Base-by-base conservation (phyloP, 208 protist genomes). In the Lotmaria passim region DNA sequence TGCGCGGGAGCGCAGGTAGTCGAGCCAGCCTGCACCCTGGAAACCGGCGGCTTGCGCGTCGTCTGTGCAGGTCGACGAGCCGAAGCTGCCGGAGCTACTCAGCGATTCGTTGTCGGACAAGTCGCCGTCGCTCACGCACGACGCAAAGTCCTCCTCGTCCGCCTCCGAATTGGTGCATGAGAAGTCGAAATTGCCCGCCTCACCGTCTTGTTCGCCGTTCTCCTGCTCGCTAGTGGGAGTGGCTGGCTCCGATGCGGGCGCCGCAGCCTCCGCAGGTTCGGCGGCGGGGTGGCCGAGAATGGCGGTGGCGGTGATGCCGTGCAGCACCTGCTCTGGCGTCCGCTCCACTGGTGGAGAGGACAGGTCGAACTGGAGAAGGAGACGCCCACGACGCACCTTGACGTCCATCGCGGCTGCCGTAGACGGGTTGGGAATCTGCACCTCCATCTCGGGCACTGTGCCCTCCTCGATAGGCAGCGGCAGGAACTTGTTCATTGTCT, bases 341-440 rank as follows among this genome's bases (percentile, higher is more conserved):
- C 85, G 75, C n/a, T 82, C 83, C 36, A 34, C 39, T 14, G 51
- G 58, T 0, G 52, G 58, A 17, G 38, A 52, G 12, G 73, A 56
- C 14, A 79, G 57, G 39, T 89, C 71, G 12, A 93, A 41, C 34
- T 67, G 75, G n/a, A 88, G 52, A 1, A 74, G 56, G 1, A 93
- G 12, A 26, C 39, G 67, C 0, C 65, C 70, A 1, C 75, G 75
- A 17, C 60, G 36, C 11, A 79, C 60, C 44, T 60, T 69, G 3
- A 93, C 75, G 21, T 76, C 47, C 30, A 96, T 65, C 23, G 90
- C 77, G 5, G 79, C 66, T 11, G 75, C 62, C 0, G 80, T 83
- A 1, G 78, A 77, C 30, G 85, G 88, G 48, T 85, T 90, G 7
- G 90, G 90, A n/a, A 96, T 70, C 21, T 87, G 63, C 26, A 96